Conservation (phyloP, 495 filamentous ascomycete species). For the Clavariopsis aquatica region DNA sequence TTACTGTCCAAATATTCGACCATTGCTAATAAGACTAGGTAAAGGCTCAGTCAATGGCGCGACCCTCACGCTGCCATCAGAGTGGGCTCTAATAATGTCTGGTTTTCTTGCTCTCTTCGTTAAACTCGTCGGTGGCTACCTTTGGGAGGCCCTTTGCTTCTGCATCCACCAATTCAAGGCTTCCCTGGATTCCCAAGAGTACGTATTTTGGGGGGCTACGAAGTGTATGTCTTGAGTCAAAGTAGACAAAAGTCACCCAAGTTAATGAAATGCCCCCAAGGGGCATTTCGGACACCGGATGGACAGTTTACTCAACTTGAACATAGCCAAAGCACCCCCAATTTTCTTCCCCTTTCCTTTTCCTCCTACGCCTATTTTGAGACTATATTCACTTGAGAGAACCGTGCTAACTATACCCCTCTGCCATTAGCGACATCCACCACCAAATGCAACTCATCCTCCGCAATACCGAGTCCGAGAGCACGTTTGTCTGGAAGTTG, state of each 20-base stretch:
- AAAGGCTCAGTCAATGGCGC: conserved; percentile 10
- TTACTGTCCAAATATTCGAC: background rate
- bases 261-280: no score
- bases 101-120: conserved; percentile 22
- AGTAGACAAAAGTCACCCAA: no score
- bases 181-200: background rate
- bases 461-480: conserved; percentile 15
- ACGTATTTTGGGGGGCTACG: no score
- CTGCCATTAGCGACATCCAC: conserved; percentile 23
- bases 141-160: conserved; percentile 26
- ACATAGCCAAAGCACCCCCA: no score
- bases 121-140: conserved; percentile 15
- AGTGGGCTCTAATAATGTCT: conserved; percentile 19
- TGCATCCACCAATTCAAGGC: conserved; percentile 17
- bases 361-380: no score
- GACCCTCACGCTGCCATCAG: conserved; percentile 21
- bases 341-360: no score
- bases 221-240: no score
- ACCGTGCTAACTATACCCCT: no score
- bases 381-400: no score
- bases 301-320: no score
- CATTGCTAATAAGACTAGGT: conserved; percentile 2
- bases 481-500: conserved; percentile 5
- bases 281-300: no score
- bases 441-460: conserved; percentile 24